A percentile compares a stretch with the other conserved stretches of the same genome.
These are phyloP conservation scores for Capsella bursapastoris DNA, from an alignment of 345 rosid species.

Conservation along the genomic window DNA sequence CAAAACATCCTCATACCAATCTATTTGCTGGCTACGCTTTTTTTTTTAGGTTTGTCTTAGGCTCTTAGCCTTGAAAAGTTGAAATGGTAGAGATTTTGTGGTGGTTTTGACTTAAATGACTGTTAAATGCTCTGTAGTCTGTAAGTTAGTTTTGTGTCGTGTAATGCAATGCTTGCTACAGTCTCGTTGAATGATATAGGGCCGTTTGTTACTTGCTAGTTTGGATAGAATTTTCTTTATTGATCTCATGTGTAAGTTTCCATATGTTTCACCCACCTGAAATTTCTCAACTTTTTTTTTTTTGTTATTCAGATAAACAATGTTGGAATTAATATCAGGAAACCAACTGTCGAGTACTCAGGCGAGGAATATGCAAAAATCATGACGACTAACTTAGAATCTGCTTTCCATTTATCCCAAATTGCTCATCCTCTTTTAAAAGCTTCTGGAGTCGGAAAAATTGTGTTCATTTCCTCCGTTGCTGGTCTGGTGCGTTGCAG, in stretches of 20 bases:
- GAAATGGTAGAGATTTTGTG: slow-evolving; percentile 19
- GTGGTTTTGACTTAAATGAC: background rate
- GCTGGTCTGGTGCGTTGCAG: slow-evolving; percentile 54
- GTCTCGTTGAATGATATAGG: too few relatives aligned
- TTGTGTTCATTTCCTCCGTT: slow-evolving; percentile 88
- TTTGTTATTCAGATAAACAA: slow-evolving; percentile 66
- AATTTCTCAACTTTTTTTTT: background rate
- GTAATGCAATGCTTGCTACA: background rate
- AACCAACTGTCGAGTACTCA: slow-evolving; percentile 73
- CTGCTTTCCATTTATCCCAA: slow-evolving; percentile 82
- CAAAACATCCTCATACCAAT: background rate
- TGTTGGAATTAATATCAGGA: slow-evolving; percentile 82
- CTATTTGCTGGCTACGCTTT: background rate
- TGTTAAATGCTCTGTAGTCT: background rate
- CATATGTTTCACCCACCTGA: background rate
- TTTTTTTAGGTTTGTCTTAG: background rate
- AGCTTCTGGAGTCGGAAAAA: slow-evolving; percentile 76
- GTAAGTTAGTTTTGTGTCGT: background rate
- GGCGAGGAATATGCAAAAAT: slow-evolving; percentile 63
- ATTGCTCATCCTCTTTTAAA: slow-evolving; percentile 83
- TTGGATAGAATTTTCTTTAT: background rate
- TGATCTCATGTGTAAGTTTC: background rate
- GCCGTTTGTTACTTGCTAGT: background rate
- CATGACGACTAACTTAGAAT: slow-evolving; percentile 77
- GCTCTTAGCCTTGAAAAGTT: background rate